Evolutionary conservation across 352 stramenopile genomes (phyloP), one percentile per base, ranked within the genome.

Genomic region (Phytophthora cajani): DNA sequence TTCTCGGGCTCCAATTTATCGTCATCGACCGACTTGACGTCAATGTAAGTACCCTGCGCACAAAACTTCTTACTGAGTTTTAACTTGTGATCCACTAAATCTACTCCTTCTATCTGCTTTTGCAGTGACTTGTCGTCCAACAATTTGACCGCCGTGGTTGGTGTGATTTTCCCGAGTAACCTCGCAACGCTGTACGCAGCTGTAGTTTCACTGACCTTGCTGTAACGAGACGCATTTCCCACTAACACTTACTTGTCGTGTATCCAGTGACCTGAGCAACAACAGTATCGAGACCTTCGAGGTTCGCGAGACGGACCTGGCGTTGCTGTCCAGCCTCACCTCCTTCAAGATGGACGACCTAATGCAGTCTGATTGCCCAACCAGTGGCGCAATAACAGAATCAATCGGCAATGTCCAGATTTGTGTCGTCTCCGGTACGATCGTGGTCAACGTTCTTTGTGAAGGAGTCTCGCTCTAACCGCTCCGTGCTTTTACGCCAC

Each of bases 341-440:
- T 51, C 55, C 17, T 70, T 82, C 25, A 72, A 71, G 44, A 77
- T 78, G 63, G 66, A 82, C 42, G 56, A 65, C 40, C 50, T 78
- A 6, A 27, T 65, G 58, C 71, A 74, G 54, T 47, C 62, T 2
- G 47, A 49, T 27, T 80, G 75, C 23, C 66, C 75, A 10, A 78
- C 54, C 19, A 72, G 66, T 47, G 59, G 68, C 12, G 72, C 72
- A 6, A 69, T 52, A 10, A 71, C 57, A 42, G 46, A 73, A 64
- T 68, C 10, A 5, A 68, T 82, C 54, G 56, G 50, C 47, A 73
- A 78, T 21, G 53, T 67, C 7, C 50, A 78, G 25, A 56, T 82
- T 27, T 82, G 75, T 42, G 68, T 82, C 36, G 53, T 80, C 19
- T 72, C 75, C n/a, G 71, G 72, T 80, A 67, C 55, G 53, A 54